Conservation (phyloP, 2,329 filamentous ascomycete species). For the Bipolaris victoriae region DNA sequence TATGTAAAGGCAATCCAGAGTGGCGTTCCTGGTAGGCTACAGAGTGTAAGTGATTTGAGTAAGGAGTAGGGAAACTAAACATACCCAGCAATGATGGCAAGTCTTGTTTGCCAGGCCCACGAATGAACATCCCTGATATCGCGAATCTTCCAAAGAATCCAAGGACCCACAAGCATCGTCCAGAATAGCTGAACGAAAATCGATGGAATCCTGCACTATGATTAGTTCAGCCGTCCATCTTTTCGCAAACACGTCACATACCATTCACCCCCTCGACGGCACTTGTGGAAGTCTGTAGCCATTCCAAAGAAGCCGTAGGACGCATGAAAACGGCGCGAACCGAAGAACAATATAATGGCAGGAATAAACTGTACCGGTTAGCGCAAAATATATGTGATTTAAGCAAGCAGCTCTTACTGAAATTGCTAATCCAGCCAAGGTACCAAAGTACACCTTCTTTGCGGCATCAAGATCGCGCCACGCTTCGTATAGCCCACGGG, state of each 20-base stretch:
- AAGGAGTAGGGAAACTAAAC: conserved; percentile 1
- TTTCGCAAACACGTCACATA: conserved; percentile 33
- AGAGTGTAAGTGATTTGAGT: conserved; percentile 24
- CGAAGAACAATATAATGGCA: conserved; percentile 65
- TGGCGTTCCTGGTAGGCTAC: conserved; percentile 46
- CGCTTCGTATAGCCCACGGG: conserved; percentile 37
- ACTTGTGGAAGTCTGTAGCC: conserved; percentile 51
- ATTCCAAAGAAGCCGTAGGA: conserved; percentile 62
- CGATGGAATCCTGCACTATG: conserved; percentile 40
- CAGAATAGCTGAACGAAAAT: conserved; percentile 48
- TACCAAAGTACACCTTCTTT: conserved; percentile 44
- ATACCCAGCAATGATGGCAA: conserved; percentile 47
- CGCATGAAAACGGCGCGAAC: conserved; percentile 69
- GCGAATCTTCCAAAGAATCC: conserved; percentile 49
- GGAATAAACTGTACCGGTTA: conserved; percentile 59
- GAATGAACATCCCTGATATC: conserved; percentile 46
- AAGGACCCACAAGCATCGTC: conserved; percentile 45
- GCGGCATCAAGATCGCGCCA: conserved; percentile 42
- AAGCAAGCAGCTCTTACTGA: conserved; percentile 31
- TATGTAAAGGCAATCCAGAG: conserved; percentile 49
- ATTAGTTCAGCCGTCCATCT: conserved; percentile 12
- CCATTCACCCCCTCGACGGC: conserved; percentile 69
- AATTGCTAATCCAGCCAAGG: conserved; percentile 35
- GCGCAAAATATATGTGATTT: not conserved
- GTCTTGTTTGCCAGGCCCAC: conserved; percentile 49